phyloP scores from a whole-genome alignment of 2,329 filamentous ascomycete genomes.

The Xylaria sp. region DNA sequence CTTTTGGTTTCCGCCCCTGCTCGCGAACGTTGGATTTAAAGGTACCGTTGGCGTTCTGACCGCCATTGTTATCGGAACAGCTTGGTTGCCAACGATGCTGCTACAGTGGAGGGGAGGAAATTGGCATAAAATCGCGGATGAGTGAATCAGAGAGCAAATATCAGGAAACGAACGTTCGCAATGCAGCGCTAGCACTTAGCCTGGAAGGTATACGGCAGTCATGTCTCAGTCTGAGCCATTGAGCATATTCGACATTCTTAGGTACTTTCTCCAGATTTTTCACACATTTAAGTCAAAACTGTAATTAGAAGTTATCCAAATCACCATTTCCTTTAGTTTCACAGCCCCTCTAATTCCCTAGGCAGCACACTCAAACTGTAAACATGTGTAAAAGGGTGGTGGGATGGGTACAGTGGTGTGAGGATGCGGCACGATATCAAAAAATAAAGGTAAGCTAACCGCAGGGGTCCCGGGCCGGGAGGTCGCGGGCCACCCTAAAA shows the following conservation, averaged over 20 bases:
- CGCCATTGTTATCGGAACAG: conserved; percentile 19
- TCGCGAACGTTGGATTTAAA: conserved; percentile 20
- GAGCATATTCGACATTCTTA: not conserved
- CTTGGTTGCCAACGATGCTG: conserved; percentile 21
- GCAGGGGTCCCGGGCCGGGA: too few species aligned
- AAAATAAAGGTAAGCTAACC: too few species aligned
- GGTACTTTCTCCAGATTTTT: not conserved
- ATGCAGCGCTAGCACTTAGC: not conserved
- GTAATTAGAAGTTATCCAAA: too few species aligned
- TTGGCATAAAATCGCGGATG: conserved; percentile 4
- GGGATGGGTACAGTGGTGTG: too few species aligned
- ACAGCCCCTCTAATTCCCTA: too few species aligned
- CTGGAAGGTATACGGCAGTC: not conserved
- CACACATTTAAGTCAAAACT: too few species aligned
- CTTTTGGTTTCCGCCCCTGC: conserved; percentile 31
- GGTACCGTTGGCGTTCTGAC: conserved; percentile 18
- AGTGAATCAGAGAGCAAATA: not conserved
- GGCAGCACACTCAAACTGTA: too few species aligned
- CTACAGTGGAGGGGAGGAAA: conserved; percentile 25
- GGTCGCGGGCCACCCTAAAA: too few species aligned
- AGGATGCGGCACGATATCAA: too few species aligned
- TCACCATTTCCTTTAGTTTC: too few species aligned
- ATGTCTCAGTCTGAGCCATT: not conserved
- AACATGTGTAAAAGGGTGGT: too few species aligned
- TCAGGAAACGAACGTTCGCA: not conserved